Percentiles rank a stretch among this genome's conserved stretches.
Evolutionary conservation across 257 asterid species (phyloP).

Genomic region (Solanum paucissectum): DNA sequence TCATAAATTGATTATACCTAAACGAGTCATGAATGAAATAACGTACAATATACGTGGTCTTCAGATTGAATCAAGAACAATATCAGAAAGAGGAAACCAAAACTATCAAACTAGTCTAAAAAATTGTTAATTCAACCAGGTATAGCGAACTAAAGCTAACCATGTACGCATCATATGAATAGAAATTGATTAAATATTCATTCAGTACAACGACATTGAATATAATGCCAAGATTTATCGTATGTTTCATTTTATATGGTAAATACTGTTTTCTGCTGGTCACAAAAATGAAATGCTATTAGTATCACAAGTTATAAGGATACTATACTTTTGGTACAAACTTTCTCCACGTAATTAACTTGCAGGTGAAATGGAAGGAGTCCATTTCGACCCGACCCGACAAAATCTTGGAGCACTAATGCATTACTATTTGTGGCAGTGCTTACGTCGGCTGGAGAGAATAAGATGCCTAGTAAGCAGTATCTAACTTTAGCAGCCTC

Average conservation of each 20-base stretch:
- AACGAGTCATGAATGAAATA: not conserved
- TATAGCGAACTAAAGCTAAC: not conserved
- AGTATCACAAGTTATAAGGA: too few species aligned
- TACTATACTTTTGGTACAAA: not conserved
- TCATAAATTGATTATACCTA: not conserved
- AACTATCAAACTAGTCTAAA: not conserved
- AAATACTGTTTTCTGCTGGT: too few species aligned
- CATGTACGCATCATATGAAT: not conserved
- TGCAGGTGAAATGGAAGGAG: too few species aligned
- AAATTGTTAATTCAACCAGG: not conserved
- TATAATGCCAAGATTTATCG: not conserved
- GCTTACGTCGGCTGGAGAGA: not conserved
- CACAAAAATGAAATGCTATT: too few species aligned
- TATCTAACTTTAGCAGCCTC: not conserved
- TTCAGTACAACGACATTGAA: not conserved
- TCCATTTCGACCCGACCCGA: too few species aligned
- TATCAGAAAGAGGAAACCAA: not conserved
- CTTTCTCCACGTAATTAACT: not conserved
- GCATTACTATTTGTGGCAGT: too few species aligned
- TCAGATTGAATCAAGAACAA: not conserved
- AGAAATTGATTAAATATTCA: not conserved
- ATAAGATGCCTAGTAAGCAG: not conserved
- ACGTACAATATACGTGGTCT: not conserved
- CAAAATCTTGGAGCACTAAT: too few species aligned
- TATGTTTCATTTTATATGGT: not conserved